Percentiles rank a stretch among this genome's conserved stretches.
These are phyloP conservation scores for Lentinula guzmanii DNA, from an alignment of 768 basidiomycete genomes.

Conservation along the genomic window DNA sequence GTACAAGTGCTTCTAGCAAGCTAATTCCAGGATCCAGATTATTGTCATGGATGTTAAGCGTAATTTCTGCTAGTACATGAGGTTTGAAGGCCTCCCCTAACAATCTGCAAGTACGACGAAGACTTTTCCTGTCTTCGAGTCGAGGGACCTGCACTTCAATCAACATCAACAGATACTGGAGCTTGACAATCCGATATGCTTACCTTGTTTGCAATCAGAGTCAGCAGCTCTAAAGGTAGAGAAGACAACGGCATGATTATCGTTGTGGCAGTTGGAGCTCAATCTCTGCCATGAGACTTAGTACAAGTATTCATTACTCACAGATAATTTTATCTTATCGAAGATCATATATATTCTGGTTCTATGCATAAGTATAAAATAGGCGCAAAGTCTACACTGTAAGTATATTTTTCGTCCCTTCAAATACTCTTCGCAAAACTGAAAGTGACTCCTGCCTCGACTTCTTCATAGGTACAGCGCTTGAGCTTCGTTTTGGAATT, in stretches of 20 bases:
- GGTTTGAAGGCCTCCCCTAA: not conserved
- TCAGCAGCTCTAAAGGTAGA: not conserved
- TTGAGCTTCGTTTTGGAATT: not conserved
- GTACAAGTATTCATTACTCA: too few relatives aligned
- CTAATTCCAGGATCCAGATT: not conserved
- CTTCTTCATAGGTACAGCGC: not conserved
- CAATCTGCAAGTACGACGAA: not conserved
- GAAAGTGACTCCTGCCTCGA: not conserved
- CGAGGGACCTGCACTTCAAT: not conserved
- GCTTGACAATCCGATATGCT: not conserved
- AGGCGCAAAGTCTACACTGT: not conserved
- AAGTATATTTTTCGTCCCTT: not conserved
- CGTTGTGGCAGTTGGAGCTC: too few relatives aligned
- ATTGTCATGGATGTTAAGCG: not conserved
- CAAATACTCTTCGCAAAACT: not conserved
- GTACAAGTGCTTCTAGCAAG: not conserved
- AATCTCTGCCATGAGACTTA: too few relatives aligned
- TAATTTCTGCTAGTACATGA: not conserved
- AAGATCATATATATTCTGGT: too few relatives aligned
- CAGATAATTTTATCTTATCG: too few relatives aligned
- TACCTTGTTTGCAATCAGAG: not conserved
- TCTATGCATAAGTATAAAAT: too few relatives aligned
- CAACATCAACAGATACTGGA: not conserved
- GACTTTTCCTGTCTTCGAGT: slow-evolving; percentile 1
- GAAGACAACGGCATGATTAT: not conserved